Evolutionary conservation across 441 rosid species (phyloP), one percentile per base, ranked within the genome.

Genomic region (Erodium moschatum): DNA sequence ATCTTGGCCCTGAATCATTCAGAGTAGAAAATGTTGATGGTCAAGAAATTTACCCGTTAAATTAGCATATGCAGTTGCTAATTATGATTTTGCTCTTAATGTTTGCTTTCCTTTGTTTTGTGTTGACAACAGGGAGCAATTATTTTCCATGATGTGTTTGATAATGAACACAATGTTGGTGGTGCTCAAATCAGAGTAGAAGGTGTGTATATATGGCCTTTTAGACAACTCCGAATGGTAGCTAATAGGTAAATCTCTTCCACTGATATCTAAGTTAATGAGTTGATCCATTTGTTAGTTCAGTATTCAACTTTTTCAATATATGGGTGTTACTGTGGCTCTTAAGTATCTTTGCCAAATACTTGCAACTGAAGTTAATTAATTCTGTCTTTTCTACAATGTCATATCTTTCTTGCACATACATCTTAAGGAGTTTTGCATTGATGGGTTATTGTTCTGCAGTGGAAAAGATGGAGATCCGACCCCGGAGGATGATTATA

Each of bases 201-300:
- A 85, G 99, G 99, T 84, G 97, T 94, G 67, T 91, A 94, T 82
- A 89, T 94, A 77, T 94, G 97, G 96, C 97, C 99, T 58, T 94
- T 94, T 81, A 88, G 90, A 82, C 99, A 94, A 75, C 99, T 94
- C 68, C 96, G 97, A 40, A 80, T 94, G 90, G 92, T 91, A 65
- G 94, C 94, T 70, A 86, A 85, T 85, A 87, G 97, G 97, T 94
- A 85, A 67, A 69, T 73, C 42, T 35, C 40, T 29, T 29, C 48
- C 64, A 20, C 27, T 76, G 66, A 24, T 5, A 18, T 52, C 31
- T 29, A 29, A 29, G 31, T 29, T 29, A 29, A 29, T 3, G 31
- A 29, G 2, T 29, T 3, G 31, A 29, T 29, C 31, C 31, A 29
- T 29, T 29, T 29, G 31, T 29, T 29, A 29, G 31, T 29, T 29